phyloP scores from a whole-genome alignment of 2,329 filamentous ascomycete species.

The Nigrospora osmanthi region DNA sequence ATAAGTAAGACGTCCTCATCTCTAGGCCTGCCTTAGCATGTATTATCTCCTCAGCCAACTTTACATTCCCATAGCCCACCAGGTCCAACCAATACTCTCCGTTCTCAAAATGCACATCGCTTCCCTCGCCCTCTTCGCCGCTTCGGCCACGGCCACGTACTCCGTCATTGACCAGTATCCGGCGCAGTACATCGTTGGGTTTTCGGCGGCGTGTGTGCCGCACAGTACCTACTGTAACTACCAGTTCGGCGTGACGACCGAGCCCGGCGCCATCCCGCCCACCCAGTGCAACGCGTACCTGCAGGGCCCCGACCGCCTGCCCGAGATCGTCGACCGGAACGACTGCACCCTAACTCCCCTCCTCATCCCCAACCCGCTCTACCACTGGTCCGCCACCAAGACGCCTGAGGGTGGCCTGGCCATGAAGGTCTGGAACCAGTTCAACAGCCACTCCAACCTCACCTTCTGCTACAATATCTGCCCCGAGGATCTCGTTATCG shows the following conservation, averaged over 20 bases:
- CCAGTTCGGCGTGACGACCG: background rate
- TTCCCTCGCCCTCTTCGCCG: background rate
- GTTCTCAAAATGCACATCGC: background rate
- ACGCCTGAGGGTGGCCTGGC: background rate
- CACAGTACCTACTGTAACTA: slow-evolving; percentile 1
- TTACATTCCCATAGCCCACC: no score
- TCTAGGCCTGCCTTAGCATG: no score
- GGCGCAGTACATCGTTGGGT: background rate
- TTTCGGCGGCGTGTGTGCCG: slow-evolving; percentile 1
- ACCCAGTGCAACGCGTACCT: background rate
- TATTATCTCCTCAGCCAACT: no score
- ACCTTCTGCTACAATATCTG: slow-evolving; percentile 1
- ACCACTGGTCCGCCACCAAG: background rate
- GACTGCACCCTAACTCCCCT: background rate
- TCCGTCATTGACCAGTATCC: slow-evolving; percentile 2
- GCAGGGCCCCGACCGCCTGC: slow-evolving; percentile 1
- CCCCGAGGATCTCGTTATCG: background rate
- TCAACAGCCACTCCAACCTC: slow-evolving; percentile 3
- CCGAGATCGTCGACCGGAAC: background rate
- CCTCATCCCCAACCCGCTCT: background rate
- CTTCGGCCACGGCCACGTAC: background rate
- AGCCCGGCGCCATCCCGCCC: background rate
- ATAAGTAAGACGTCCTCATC: no score
- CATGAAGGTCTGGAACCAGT: slow-evolving; percentile 1
- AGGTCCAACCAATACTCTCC: no score